These are phyloP conservation scores for Royoungia palumana DNA, from an alignment of 768 basidiomycete genomes.

Conservation along the genomic window DNA sequence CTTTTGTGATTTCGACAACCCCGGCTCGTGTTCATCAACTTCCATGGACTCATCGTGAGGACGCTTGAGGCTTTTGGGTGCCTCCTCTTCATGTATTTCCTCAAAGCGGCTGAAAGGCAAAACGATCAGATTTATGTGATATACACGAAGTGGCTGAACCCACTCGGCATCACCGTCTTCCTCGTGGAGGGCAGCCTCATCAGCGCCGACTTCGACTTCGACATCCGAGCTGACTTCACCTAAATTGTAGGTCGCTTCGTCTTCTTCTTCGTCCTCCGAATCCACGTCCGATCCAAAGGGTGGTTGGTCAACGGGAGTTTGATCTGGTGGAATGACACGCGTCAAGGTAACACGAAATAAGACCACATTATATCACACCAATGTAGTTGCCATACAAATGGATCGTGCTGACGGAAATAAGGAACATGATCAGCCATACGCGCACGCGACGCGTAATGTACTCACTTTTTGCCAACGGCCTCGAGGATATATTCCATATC, in stretches of 20 bases:
- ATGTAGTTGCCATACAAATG: slow-evolving; percentile 86
- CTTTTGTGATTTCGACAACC: slow-evolving; percentile 52
- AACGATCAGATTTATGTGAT: not conserved
- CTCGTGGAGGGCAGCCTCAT: slow-evolving; percentile 56
- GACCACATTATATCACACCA: slow-evolving; percentile 37
- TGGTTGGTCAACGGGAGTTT: slow-evolving; percentile 45
- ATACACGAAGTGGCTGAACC: slow-evolving; percentile 28
- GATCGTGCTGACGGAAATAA: slow-evolving; percentile 48
- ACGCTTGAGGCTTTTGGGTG: slow-evolving; percentile 59
- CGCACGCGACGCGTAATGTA: not conserved
- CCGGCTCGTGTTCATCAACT: slow-evolving; percentile 34
- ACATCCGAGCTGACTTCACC: slow-evolving; percentile 81
- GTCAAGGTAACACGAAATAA: not conserved
- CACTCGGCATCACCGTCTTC: slow-evolving; percentile 37
- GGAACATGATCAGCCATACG: slow-evolving; percentile 7
- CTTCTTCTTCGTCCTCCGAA: slow-evolving; percentile 48
- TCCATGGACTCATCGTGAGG: slow-evolving; percentile 59
- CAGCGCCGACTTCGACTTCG: slow-evolving; percentile 68
- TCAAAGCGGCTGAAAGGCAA: slow-evolving; percentile 57
- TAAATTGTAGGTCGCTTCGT: slow-evolving; percentile 59
- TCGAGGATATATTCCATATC: slow-evolving; percentile 66
- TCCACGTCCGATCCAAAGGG: slow-evolving; percentile 53
- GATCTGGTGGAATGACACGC: slow-evolving; percentile 41
- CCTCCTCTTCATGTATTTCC: slow-evolving; percentile 46
- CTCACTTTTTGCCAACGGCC: slow-evolving; percentile 79